Conservation (phyloP, 768 basidiomycete species). For the Tricholoma matsutake region DNA sequence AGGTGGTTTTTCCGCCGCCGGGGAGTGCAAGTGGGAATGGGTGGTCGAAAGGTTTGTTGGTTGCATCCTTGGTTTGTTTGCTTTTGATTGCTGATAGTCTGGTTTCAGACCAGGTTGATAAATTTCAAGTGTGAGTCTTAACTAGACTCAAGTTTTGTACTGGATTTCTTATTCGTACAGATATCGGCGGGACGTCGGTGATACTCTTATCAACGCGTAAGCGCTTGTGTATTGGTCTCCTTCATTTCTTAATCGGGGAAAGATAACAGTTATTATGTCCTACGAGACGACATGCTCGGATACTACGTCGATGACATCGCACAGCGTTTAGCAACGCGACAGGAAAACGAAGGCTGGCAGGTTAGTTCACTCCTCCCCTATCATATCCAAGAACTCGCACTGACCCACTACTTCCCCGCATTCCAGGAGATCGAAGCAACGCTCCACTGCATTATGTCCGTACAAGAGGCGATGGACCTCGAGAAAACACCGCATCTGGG, state of each 20-base stretch:
- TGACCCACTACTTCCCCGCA: background rate
- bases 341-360: slow-evolving; percentile 66
- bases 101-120: slow-evolving; percentile 69
- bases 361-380: slow-evolving; percentile 33
- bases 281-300: slow-evolving; percentile 79
- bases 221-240: slow-evolving; percentile 22
- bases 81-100: slow-evolving; percentile 10
- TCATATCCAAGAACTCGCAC: background rate
- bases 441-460: slow-evolving; percentile 79
- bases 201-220: slow-evolving; percentile 86
- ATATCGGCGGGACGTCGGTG: slow-evolving; percentile 83
- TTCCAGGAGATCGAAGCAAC: slow-evolving; percentile 80
- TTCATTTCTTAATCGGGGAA: background rate
- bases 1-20: slow-evolving; percentile 58
- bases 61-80: background rate
- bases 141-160: background rate
- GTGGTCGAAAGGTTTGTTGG: slow-evolving; percentile 67
- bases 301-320: slow-evolving; percentile 63
- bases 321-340: slow-evolving; percentile 45
- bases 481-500: slow-evolving; percentile 51
- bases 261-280: slow-evolving; percentile 70
- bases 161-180: slow-evolving; percentile 31
- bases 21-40: slow-evolving; percentile 30
- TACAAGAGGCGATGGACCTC: slow-evolving; percentile 80
- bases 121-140: slow-evolving; percentile 66